Conservation (phyloP, 129 eudicot genomes). For the Mikania micrantha region DNA sequence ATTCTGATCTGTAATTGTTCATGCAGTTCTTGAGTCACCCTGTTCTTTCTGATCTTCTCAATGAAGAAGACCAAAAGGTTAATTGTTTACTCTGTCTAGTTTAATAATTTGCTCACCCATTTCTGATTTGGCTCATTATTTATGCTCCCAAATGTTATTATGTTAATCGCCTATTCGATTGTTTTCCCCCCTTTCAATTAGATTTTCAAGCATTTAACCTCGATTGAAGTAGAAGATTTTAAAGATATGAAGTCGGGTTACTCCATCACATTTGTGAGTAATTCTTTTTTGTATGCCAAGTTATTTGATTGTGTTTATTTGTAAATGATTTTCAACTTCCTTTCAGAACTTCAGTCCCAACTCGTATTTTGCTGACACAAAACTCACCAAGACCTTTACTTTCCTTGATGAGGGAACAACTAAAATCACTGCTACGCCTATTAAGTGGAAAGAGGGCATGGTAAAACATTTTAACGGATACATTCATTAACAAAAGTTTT, state of each 20-base stretch:
- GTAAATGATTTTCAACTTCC: background rate
- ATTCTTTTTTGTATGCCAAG: background rate
- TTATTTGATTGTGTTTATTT: background rate
- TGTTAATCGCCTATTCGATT: background rate
- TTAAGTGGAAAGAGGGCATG: slow-evolving; percentile 78
- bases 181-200: no score
- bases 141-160: background rate
- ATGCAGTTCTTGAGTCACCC: slow-evolving; percentile 88
- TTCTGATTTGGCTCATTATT: background rate
- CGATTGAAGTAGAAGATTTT: slow-evolving; percentile 73
- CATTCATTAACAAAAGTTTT: background rate
- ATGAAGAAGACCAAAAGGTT: slow-evolving; percentile 87
- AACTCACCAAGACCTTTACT: slow-evolving; percentile 71
- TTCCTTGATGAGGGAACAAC: slow-evolving; percentile 66
- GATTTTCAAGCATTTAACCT: slow-evolving; percentile 67
- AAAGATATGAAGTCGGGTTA: slow-evolving; percentile 83
- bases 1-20: slow-evolving; percentile 5
- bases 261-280: slow-evolving; percentile 67
- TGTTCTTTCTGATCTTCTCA: slow-evolving; percentile 57
- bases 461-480: slow-evolving; percentile 24
- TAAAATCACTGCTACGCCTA: slow-evolving; percentile 58
- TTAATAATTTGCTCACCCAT: background rate
- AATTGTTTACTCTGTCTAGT: background rate
- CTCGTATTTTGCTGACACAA: slow-evolving; percentile 61
- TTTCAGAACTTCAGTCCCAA: slow-evolving; percentile 62